Base-by-base conservation (phyloP, 345 rosid genomes). In the Camelina laxa region DNA sequence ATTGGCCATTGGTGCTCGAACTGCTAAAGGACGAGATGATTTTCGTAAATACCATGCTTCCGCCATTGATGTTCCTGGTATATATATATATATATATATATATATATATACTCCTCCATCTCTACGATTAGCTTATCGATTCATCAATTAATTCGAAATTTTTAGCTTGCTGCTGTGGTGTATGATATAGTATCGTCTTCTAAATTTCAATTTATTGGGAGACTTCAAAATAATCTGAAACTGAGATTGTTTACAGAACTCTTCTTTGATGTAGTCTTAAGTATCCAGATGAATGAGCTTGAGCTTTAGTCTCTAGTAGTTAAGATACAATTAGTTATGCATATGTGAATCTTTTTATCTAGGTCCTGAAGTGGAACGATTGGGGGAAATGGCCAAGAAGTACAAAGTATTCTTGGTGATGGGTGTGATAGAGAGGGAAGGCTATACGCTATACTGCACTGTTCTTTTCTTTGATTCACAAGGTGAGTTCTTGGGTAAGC, bases 401-500 rank as follows among this genome's bases (percentile, higher is more conserved):
- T 88, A 91, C 62, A 88, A 86, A 83, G 96, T 88, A 4, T 90
- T 82, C 65, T 74, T 94, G 72, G 96, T 94, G 8, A 91, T 94
- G 95, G 96, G 95, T 77, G 97, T 86, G 79, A 88, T 94, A 22
- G 98, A 94, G 82, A 89, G 89, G 82, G 97, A 94, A 75, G 97
- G 95, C 45, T 89, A 94, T 74, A 94, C 98, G 11, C 72, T 94
- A 27, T 93, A 94, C 71, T 94, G 98, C 54, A 81, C 91, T 0
- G 84, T 89, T 33, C 74, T 94, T 56, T 91, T 91, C 85, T 94
- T 94, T 70, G 95, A 90, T 74, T 72, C 89, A 48, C 92, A 85
- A 70, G 96, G 97, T 59, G 85, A 36, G 76, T 91, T 84, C 85
- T 84, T 94, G 41, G 96, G 93, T 45, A 94, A 94, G 87, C 98